These are phyloP conservation scores for Coemansia nantahalensis DNA, from an alignment of 192 early-diverging fungal genomes.

Conservation along the genomic window DNA sequence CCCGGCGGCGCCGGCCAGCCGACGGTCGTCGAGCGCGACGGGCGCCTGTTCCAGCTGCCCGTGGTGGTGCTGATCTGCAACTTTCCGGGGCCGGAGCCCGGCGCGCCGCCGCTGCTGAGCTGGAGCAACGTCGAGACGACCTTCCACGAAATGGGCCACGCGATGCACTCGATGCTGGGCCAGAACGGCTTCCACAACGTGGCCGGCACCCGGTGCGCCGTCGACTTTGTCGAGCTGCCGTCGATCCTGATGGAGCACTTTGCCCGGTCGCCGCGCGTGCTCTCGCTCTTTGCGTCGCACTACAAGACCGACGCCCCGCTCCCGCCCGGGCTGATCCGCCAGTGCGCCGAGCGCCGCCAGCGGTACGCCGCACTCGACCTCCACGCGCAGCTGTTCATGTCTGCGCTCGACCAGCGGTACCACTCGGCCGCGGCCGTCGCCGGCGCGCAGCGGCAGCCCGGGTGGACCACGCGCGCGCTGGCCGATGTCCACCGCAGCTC, in stretches of 20 bases:
- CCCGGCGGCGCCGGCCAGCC: constrained; percentile 13
- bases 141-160: constrained; percentile 99
- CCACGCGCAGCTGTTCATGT: constrained; percentile 88
- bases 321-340: constrained; percentile 54
- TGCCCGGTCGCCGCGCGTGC: constrained; percentile 68
- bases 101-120: constrained; percentile 63
- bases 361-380: constrained; percentile 71
- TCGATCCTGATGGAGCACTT: constrained; percentile 96
- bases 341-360: constrained; percentile 56
- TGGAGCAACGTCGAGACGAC: constrained; percentile 90
- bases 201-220: constrained; percentile 87
- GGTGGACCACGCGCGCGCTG: constrained; percentile 55
- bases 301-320: constrained; percentile 66
- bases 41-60: constrained; percentile 62
- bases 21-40: constrained; percentile 49
- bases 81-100: constrained; percentile 53
- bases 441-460: background rate
- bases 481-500: constrained; percentile 57
- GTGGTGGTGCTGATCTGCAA: constrained; percentile 74
- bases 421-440: constrained; percentile 56
- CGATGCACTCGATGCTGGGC: constrained; percentile 96
- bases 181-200: constrained; percentile 96
- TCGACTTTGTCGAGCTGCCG: constrained; percentile 98
- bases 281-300: constrained; percentile 73
- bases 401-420: constrained; percentile 87